phyloP scores from a whole-genome alignment of 2,329 filamentous ascomycete species.

The Cladophialophora chaetospira region DNA sequence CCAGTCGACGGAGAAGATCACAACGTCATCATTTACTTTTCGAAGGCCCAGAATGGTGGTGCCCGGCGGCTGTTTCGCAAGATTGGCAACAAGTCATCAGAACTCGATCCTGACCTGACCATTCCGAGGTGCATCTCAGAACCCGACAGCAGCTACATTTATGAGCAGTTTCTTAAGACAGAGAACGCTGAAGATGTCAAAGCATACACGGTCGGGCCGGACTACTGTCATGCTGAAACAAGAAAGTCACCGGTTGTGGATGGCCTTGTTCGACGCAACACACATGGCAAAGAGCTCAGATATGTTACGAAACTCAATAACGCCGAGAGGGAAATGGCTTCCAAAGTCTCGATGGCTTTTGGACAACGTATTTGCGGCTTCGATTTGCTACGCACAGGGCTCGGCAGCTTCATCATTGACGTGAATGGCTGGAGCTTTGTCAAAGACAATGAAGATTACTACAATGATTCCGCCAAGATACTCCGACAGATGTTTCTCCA shows the following conservation, averaged over 20 bases:
- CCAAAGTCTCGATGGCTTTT: constrained; percentile 86
- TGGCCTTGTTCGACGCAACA: constrained; percentile 91
- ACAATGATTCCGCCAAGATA: constrained; percentile 85
- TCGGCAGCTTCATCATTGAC: constrained; percentile 95
- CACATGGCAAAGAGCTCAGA: constrained; percentile 92
- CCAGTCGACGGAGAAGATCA: constrained; percentile 98
- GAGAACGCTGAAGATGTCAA: constrained; percentile 99
- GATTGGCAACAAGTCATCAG: constrained; percentile 98
- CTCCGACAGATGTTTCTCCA: constrained; percentile 84
- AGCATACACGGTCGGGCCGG: constrained; percentile 91
- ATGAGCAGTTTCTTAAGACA: constrained; percentile 94
- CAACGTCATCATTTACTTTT: constrained; percentile 98
- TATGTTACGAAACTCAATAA: constrained; percentile 85
- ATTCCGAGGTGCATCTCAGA: constrained; percentile 82
- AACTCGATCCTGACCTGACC: constrained; percentile 77
- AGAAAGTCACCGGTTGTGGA: constrained; percentile 97
- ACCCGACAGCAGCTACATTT: constrained; percentile 81
- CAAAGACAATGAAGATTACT: constrained; percentile 98
- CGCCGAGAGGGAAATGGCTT: constrained; percentile 82
- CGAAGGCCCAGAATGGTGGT: constrained; percentile 70
- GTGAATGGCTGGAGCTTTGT: constrained; percentile 99
- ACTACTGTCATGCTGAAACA: constrained; percentile 95
- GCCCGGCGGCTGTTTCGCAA: constrained; percentile 93
- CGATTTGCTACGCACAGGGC: constrained; percentile 82
- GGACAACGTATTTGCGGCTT: constrained; percentile 96